Conservation (phyloP, 371 early-diverging fungal genomes). For the Mortierella sp. region DNA sequence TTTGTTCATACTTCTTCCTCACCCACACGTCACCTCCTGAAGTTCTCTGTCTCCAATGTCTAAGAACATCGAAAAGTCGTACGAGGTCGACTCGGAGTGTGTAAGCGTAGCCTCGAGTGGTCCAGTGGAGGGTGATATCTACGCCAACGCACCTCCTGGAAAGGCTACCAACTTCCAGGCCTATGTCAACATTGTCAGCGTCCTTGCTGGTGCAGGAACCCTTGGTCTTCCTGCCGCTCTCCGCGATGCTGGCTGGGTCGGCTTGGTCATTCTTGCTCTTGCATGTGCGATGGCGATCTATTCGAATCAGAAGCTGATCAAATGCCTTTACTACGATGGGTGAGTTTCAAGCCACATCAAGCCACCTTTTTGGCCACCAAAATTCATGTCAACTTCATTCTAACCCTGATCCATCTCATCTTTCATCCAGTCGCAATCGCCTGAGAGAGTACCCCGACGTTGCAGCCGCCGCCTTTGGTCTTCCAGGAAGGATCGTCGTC, state of each 20-base stretch:
- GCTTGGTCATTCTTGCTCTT: conserved; percentile 75
- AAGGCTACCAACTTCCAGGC: conserved; percentile 59
- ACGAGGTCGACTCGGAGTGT: too few species aligned
- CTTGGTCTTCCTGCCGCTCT: conserved; percentile 86
- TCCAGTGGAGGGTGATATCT: conserved; percentile 29
- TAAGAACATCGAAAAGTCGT: too few species aligned
- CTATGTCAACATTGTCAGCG: conserved; percentile 79
- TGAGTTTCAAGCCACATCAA: too few species aligned
- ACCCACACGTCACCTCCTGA: too few species aligned
- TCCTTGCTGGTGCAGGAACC: conserved; percentile 88
- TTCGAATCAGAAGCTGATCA: conserved; percentile 74
- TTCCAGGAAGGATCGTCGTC: conserved; percentile 65
- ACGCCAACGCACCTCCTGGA: conserved; percentile 38
- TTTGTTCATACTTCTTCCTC: too few species aligned
- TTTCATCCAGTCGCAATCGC: conserved; percentile 56
- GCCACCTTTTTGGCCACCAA: too few species aligned
- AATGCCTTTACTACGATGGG: conserved; percentile 77
- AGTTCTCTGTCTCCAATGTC: too few species aligned
- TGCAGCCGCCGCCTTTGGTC: conserved; percentile 75
- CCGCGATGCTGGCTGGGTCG: conserved; percentile 89
- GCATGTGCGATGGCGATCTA: conserved; percentile 80
- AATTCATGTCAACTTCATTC: neutral
- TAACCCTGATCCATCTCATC: too few species aligned
- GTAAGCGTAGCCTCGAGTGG: too few species aligned
- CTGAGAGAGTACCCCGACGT: conserved; percentile 70